Percentiles rank a stretch among this genome's conserved stretches.
Evolutionary conservation across 2,329 filamentous ascomycete genomes (phyloP).

Genomic region (Tolypocladium album): DNA sequence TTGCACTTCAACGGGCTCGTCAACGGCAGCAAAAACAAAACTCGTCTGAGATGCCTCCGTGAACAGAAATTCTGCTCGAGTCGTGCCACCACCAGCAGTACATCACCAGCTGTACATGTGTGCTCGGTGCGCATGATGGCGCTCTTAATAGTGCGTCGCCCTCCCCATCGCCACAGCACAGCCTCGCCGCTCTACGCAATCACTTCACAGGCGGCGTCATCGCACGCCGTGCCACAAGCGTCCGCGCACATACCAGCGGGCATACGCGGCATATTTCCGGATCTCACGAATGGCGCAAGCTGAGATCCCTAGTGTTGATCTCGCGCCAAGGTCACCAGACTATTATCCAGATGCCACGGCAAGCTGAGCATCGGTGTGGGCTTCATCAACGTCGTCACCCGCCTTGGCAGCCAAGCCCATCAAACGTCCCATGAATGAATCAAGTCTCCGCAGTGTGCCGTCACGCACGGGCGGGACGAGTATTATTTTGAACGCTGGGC

Average conservation of each 20-base stretch:
- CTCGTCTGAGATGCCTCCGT: background rate
- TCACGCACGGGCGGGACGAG: background rate
- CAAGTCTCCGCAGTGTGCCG: background rate
- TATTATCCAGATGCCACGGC: background rate
- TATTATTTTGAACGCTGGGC: background rate
- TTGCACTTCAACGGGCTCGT: background rate
- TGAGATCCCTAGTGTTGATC: no score
- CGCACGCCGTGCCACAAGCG: background rate
- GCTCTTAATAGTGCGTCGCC: background rate
- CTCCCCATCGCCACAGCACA: conserved; percentile 4
- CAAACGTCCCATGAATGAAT: background rate
- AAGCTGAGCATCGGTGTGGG: background rate
- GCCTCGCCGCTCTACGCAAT: conserved; percentile 8
- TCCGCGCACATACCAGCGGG: background rate
- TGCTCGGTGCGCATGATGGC: background rate
- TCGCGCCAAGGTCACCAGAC: no score
- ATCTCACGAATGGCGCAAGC: background rate
- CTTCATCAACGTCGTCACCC: background rate
- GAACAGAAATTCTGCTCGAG: background rate
- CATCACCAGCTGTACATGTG: background rate
- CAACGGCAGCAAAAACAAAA: background rate
- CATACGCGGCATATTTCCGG: background rate
- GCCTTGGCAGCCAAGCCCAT: background rate
- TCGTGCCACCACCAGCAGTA: background rate
- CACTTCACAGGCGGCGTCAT: background rate